Evolutionary conservation across 192 early-diverging fungal genomes (phyloP), one percentile per base, ranked within the genome.

Genomic region (Chytriomyces confervae): DNA sequence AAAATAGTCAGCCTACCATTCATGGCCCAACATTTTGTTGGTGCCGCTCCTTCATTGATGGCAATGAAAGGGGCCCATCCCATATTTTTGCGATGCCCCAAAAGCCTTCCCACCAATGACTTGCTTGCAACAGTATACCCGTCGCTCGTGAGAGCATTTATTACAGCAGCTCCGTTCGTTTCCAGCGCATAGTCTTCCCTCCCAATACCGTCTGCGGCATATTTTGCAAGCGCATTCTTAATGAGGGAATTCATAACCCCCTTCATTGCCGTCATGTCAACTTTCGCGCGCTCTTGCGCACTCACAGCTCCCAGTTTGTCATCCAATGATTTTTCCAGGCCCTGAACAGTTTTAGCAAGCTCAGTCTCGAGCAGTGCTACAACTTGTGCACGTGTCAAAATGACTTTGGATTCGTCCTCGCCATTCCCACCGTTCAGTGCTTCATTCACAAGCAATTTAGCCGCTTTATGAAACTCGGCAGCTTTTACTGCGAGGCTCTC

Each of bases 1-100:
- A 27, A 11, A 72, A 76, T 73, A 65, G 24, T 44, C 43, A 77
- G 23, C 16, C 23, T 48, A 82, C 82, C 82, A 65, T 72, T 49
- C 76, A 81, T 80, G 7, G 79, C 71, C 82, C 82, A 84, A 50
- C 82, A 84, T 10, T 79, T 68, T 20, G 72, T 73, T 0, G 79
- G 76, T 6, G 8, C 7, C 16, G 36, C 49, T 6, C 74, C 78
- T n/a, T 80, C 64, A 43, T n/a, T 65, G 16, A 79, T 50, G 16
- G 69, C 69, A 18, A 64, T 44, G 16, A 72, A 51, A 9, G 77
- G 77, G 10, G 61, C 68, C 18, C 29, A 72, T 9, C 77, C 77
- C 16, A 23, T 16, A 20, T 36, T 53, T 24, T 49, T 8, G 13
- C 18, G n/a, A 16, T 50, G 29, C 11, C 69, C 69, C 65, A 72